A percentile compares a stretch with the other conserved stretches of the same genome.
Evolutionary conservation across 352 stramenopile genomes (phyloP).

Genomic region (Phytopythium chamaehyphon): DNA sequence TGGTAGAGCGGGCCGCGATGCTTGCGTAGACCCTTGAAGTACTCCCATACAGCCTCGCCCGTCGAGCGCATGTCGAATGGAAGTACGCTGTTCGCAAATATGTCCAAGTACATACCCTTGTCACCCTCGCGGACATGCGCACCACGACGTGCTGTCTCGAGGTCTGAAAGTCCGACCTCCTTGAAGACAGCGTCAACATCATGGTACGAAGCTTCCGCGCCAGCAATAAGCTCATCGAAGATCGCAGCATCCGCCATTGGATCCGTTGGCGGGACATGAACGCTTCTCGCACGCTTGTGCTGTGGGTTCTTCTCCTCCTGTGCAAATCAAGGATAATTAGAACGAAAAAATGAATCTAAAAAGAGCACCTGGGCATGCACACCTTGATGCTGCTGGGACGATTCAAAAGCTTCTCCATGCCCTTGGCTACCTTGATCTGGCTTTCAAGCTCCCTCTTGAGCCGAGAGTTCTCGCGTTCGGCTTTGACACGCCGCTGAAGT

Average conservation of each 20-base stretch:
- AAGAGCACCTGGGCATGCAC: no score
- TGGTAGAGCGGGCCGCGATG: slow-evolving; percentile 5
- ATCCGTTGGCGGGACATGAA: slow-evolving; percentile 4
- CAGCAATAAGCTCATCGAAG: slow-evolving; percentile 26
- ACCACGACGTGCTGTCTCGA: slow-evolving; percentile 14
- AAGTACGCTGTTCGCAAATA: slow-evolving; percentile 25
- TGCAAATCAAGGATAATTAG: background rate
- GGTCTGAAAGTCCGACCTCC: slow-evolving; percentile 11
- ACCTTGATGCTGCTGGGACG: slow-evolving; percentile 11
- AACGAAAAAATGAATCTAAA: no score
- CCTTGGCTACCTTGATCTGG: slow-evolving; percentile 44
- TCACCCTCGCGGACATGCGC: slow-evolving; percentile 25
- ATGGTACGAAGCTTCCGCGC: slow-evolving; percentile 30
- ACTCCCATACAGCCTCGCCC: slow-evolving; percentile 33
- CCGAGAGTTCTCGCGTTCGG: slow-evolving; percentile 39
- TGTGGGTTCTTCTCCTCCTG: slow-evolving; percentile 2
- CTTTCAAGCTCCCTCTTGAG: slow-evolving; percentile 42
- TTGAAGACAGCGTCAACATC: slow-evolving; percentile 31
- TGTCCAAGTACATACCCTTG: slow-evolving; percentile 30
- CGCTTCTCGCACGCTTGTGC: slow-evolving; percentile 2
- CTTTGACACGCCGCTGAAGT: slow-evolving; percentile 24
- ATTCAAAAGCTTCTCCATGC: slow-evolving; percentile 37
- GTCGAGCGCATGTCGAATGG: slow-evolving; percentile 27
- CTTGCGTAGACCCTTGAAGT: slow-evolving; percentile 22
- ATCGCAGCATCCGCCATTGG: slow-evolving; percentile 15